These are phyloP conservation scores for Kondoa subrosea DNA, from an alignment of 768 basidiomycete species.

Conservation along the genomic window DNA sequence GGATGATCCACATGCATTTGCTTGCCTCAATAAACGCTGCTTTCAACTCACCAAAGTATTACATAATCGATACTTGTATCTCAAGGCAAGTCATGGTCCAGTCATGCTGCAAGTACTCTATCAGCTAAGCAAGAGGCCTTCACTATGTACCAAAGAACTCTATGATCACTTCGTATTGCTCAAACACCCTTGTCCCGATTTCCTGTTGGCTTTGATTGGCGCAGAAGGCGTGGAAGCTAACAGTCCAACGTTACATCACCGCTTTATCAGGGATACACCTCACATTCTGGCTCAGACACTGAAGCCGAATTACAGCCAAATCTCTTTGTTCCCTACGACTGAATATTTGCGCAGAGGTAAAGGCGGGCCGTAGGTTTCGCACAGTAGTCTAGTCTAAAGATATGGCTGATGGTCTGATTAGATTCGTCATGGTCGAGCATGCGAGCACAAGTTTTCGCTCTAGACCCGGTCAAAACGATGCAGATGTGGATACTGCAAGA, in stretches of 20 bases:
- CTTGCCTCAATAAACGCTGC: not conserved
- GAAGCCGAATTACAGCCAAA: too few relatives aligned
- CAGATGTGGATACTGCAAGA: not conserved
- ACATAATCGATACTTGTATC: not conserved
- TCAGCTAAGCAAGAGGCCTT: not conserved
- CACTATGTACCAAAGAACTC: not conserved
- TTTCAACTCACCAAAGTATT: not conserved
- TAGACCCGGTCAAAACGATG: not conserved
- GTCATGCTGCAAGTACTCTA: not conserved
- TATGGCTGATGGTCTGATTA: too few relatives aligned
- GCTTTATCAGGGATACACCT: too few relatives aligned
- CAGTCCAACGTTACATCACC: too few relatives aligned
- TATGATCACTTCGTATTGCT: not conserved
- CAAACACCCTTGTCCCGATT: not conserved
- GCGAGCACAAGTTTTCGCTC: not conserved
- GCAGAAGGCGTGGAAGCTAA: not conserved
- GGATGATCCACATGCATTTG: not conserved
- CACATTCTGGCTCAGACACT: too few relatives aligned
- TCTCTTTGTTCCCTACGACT: too few relatives aligned
- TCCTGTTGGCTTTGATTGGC: not conserved
- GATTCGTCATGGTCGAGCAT: not conserved
- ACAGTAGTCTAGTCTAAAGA: too few relatives aligned
- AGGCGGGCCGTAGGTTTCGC: too few relatives aligned
- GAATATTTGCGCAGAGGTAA: too few relatives aligned
- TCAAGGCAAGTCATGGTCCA: not conserved